These are phyloP conservation scores for Eucalyptus cloeziana DNA, from an alignment of 345 rosid species.

Conservation along the genomic window DNA sequence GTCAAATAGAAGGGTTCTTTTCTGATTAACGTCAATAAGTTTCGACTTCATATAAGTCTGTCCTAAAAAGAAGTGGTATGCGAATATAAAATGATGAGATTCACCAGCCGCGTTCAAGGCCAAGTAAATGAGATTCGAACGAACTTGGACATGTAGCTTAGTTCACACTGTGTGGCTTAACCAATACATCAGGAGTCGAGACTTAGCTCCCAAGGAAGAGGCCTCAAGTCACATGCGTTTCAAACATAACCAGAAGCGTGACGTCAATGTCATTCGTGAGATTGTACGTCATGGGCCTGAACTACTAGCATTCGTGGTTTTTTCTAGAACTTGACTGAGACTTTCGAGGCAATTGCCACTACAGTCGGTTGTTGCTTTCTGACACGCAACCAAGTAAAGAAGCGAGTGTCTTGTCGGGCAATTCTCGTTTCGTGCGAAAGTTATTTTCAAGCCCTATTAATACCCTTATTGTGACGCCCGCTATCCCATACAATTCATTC, in stretches of 20 bases:
- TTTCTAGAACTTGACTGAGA: background rate
- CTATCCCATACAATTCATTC: background rate
- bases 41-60: background rate
- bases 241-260: background rate
- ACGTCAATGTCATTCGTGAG: background rate
- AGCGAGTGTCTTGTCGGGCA: background rate
- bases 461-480: background rate
- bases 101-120: background rate
- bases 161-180: background rate
- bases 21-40: background rate
- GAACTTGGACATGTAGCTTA: background rate
- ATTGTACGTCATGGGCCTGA: background rate
- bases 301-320: background rate
- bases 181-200: background rate
- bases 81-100: background rate
- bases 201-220: background rate
- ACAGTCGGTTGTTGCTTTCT: background rate
- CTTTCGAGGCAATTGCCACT: background rate
- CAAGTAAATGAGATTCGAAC: background rate
- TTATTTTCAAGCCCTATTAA: background rate
- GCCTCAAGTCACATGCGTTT: background rate
- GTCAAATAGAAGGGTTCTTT: background rate
- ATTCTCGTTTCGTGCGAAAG: background rate
- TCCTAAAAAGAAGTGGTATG: background rate
- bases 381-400: background rate